These are phyloP conservation scores for Claviceps quebecensis DNA, from an alignment of 2,329 filamentous ascomycete species.

Conservation along the genomic window DNA sequence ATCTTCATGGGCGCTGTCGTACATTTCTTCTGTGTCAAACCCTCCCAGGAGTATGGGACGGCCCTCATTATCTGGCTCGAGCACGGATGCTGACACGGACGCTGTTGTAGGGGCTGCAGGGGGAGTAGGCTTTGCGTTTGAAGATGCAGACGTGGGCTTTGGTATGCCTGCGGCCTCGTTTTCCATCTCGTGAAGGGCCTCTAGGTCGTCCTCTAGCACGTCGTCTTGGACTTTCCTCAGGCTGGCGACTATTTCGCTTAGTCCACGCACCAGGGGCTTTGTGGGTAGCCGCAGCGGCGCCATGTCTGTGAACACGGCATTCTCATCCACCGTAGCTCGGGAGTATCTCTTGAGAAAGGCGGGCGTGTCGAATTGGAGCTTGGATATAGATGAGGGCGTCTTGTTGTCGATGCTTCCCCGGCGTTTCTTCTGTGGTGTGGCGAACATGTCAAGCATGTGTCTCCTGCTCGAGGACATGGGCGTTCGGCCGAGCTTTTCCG, in stretches of 20 bases:
- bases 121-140: slow-evolving; percentile 17
- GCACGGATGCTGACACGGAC: background rate
- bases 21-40: slow-evolving; percentile 48
- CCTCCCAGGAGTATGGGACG: slow-evolving; percentile 37
- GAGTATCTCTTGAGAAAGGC: slow-evolving; percentile 45
- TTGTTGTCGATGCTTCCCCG: slow-evolving; percentile 24
- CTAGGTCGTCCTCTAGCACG: slow-evolving; percentile 56
- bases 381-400: slow-evolving; percentile 38
- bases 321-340: slow-evolving; percentile 42
- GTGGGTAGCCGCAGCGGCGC: slow-evolving; percentile 39
- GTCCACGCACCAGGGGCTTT: slow-evolving; percentile 50
- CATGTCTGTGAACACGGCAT: slow-evolving; percentile 33
- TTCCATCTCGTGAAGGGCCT: slow-evolving; percentile 60
- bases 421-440: slow-evolving; percentile 46
- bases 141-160: slow-evolving; percentile 11
- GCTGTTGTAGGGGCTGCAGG: background rate
- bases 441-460: slow-evolving; percentile 47
- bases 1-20: slow-evolving; percentile 42
- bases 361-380: slow-evolving; percentile 52
- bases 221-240: slow-evolving; percentile 58
- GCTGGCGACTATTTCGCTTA: slow-evolving; percentile 61
- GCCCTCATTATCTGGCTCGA: slow-evolving; percentile 27
- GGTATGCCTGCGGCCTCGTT: slow-evolving; percentile 21
- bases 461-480: slow-evolving; percentile 45
- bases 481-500: slow-evolving; percentile 28